These are phyloP conservation scores for Ophiostoma ips DNA, from an alignment of 2,329 filamentous ascomycete genomes.

Conservation along the genomic window DNA sequence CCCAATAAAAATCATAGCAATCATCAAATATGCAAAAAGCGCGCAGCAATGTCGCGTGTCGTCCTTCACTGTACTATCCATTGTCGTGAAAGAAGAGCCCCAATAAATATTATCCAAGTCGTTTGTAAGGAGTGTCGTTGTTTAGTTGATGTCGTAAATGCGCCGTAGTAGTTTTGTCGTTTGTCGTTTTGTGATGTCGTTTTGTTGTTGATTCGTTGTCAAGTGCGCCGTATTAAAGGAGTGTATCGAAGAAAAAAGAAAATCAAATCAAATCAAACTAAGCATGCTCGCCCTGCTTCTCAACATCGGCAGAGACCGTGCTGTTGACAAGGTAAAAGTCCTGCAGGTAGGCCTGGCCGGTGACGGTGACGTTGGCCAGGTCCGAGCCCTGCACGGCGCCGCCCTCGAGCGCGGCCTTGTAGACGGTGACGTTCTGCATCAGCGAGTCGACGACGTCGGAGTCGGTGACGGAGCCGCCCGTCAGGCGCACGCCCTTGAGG, in stretches of 20 bases:
- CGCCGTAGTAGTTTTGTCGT: neutral
- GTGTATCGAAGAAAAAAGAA: neutral
- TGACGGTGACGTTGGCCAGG: constrained; percentile 22
- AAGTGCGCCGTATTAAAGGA: neutral
- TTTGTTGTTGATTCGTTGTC: no score
- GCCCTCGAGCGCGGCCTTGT: neutral
- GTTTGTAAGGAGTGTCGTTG: neutral
- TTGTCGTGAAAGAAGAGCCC: no score
- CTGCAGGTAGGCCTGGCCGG: constrained; percentile 24
- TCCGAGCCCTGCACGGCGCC: constrained; percentile 8
- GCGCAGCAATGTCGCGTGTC: no score
- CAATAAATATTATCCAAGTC: no score
- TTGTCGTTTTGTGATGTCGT: neutral
- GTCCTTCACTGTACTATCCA: no score
- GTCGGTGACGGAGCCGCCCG: constrained; percentile 10
- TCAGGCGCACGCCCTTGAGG: constrained; percentile 10
- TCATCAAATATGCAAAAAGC: no score
- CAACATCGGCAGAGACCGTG: neutral
- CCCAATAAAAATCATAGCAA: no score
- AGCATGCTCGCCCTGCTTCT: neutral
- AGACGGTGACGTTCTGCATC: constrained; percentile 9
- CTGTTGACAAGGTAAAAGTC: constrained; percentile 34
- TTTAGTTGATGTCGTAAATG: neutral
- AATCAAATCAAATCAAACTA: neutral
- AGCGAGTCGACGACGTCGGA: neutral